phyloP scores from a whole-genome alignment of 345 rosid genomes.

The Microcos paniculata region DNA sequence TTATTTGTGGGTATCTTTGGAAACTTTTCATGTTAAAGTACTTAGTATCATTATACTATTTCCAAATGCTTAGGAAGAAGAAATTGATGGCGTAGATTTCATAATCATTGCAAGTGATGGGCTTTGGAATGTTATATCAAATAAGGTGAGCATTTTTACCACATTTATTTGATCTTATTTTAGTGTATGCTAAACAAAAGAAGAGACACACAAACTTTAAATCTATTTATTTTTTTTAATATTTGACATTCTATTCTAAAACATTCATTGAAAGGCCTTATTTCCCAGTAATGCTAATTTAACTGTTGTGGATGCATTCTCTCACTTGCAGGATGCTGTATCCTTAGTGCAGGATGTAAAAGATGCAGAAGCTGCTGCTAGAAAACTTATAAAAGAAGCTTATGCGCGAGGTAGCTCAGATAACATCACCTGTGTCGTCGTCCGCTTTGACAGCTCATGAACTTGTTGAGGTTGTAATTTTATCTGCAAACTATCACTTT shows the following conservation, averaged over 20 bases:
- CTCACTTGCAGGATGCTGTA: slow-evolving; percentile 42
- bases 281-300: background rate
- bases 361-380: slow-evolving; percentile 48
- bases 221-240: background rate
- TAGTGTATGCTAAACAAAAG: background rate
- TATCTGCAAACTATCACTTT: background rate
- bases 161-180: too few species aligned
- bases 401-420: slow-evolving; percentile 46
- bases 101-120: slow-evolving; percentile 64
- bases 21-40: background rate
- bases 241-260: too few species aligned
- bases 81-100: slow-evolving; percentile 47
- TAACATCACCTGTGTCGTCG: slow-evolving; percentile 50
- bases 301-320: background rate
- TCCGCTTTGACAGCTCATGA: slow-evolving; percentile 37
- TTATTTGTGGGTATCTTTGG: background rate
- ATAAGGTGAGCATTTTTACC: slow-evolving; percentile 32
- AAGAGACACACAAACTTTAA: background rate
- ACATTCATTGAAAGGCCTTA: background rate
- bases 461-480: background rate
- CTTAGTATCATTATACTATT: background rate
- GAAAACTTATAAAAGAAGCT: slow-evolving; percentile 47
- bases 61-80: slow-evolving; percentile 46
- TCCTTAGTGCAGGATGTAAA: slow-evolving; percentile 33
- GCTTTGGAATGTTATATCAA: slow-evolving; percentile 60